These are phyloP conservation scores for Silene coronaria DNA, from an alignment of 179 eudicot genomes.

Conservation along the genomic window DNA sequence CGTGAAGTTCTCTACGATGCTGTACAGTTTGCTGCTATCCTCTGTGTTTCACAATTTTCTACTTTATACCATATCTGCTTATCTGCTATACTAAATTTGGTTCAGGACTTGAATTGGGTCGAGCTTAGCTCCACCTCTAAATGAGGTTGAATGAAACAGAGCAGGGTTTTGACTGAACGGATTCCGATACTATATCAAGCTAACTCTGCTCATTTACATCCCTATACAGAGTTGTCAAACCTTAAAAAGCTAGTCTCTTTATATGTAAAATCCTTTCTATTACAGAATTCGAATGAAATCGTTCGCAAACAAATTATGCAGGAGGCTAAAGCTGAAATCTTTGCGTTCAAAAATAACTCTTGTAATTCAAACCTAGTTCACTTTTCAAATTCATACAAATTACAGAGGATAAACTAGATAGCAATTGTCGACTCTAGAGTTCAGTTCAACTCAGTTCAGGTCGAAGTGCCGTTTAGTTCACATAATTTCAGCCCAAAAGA, in stretches of 20 bases:
- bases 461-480: too few species aligned
- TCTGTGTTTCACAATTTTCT: too few species aligned
- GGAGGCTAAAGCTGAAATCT: background rate
- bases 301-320: background rate
- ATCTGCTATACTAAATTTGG: background rate
- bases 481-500: too few species aligned
- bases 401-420: background rate
- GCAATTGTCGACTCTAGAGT: background rate
- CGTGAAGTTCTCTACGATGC: too few species aligned
- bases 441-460: background rate
- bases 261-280: too few species aligned
- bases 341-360: background rate
- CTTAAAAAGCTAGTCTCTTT: background rate
- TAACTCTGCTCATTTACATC: background rate
- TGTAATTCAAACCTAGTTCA: background rate
- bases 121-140: too few species aligned
- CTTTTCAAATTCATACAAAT: background rate
- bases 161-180: background rate
- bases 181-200: background rate
- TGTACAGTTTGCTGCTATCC: too few species aligned
- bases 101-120: too few species aligned
- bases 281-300: too few species aligned
- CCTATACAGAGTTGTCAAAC: background rate
- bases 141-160: too few species aligned
- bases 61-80: background rate